A percentile compares a stretch with the other conserved stretches of the same genome.
These are phyloP conservation scores for Lactuca sativa DNA, from an alignment of 129 eudicot genomes.

Conservation along the genomic window DNA sequence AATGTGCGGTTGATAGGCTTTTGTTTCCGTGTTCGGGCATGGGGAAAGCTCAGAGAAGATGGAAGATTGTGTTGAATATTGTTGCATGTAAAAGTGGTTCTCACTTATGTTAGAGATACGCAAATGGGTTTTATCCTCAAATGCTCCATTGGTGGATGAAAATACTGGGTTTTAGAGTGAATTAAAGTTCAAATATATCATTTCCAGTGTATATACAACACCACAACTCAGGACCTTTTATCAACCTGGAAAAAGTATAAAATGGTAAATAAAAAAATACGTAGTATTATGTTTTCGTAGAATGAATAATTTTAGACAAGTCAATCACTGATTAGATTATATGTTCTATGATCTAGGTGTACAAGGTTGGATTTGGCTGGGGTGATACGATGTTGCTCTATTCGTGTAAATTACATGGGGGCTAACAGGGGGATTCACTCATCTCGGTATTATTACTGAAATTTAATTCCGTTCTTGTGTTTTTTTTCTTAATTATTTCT, in stretches of 20 bases:
- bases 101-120: constrained; percentile 38
- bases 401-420: background rate
- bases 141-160: constrained; percentile 11
- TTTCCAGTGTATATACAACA: background rate
- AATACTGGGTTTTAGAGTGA: constrained; percentile 18
- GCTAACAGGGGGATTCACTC: no score
- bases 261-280: no score
- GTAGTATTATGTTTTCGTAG: no score
- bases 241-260: no score
- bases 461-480: no score
- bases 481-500: no score
- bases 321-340: background rate
- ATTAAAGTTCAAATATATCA: background rate
- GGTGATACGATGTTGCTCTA: background rate
- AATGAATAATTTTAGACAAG: no score
- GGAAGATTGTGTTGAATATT: constrained; percentile 60
- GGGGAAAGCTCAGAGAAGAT: constrained; percentile 59
- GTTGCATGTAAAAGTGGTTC: constrained; percentile 51
- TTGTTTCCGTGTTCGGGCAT: constrained; percentile 35
- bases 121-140: constrained; percentile 21
- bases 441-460: no score
- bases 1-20: constrained; percentile 42
- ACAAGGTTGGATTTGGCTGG: constrained; percentile 9
- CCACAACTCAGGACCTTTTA: background rate
- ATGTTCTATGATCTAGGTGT: background rate